Conservation (phyloP, 768 basidiomycete species). For the Amanita muscaria region DNA sequence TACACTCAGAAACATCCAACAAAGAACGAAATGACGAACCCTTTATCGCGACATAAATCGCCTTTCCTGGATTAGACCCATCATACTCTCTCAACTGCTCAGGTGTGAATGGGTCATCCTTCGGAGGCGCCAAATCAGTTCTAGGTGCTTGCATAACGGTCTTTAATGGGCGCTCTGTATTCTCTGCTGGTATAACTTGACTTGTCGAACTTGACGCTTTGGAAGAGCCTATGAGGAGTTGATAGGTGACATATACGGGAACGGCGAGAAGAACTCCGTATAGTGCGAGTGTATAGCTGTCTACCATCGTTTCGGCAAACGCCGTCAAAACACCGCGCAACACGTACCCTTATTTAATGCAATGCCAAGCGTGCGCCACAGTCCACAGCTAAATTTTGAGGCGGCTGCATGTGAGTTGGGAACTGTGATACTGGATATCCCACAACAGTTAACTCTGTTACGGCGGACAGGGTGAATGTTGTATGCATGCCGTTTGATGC, state of each 20-base stretch:
- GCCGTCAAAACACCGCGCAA: constrained; percentile 4
- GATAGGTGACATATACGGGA: constrained; percentile 20
- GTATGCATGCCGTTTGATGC: too few relatives aligned
- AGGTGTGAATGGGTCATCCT: constrained; percentile 69
- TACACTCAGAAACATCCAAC: not conserved
- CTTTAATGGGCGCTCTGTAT: constrained; percentile 29
- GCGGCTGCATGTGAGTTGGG: too few relatives aligned
- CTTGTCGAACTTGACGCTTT: constrained; percentile 4
- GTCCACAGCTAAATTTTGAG: not conserved
- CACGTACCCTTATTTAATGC: not conserved
- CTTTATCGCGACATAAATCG: constrained; percentile 92
- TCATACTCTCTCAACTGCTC: constrained; percentile 62
- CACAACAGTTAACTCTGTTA: too few relatives aligned
- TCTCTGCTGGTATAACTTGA: constrained; percentile 19
- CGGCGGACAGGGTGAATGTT: too few relatives aligned
- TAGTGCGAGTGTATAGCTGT: constrained; percentile 14
- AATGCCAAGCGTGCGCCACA: not conserved
- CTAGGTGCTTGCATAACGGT: constrained; percentile 66
- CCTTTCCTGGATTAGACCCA: constrained; percentile 53
- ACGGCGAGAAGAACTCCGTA: constrained; percentile 19
- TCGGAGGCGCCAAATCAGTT: constrained; percentile 57
- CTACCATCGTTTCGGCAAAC: constrained; percentile 12
- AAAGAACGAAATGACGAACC: constrained; percentile 30
- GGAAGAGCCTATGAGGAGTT: constrained; percentile 7
- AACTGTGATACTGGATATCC: too few relatives aligned